A percentile compares a stretch with the other conserved stretches of the same genome.
These are phyloP conservation scores for Saccharomycopsis fodiens DNA, from an alignment of 805 yeast genomes.

Conservation along the genomic window DNA sequence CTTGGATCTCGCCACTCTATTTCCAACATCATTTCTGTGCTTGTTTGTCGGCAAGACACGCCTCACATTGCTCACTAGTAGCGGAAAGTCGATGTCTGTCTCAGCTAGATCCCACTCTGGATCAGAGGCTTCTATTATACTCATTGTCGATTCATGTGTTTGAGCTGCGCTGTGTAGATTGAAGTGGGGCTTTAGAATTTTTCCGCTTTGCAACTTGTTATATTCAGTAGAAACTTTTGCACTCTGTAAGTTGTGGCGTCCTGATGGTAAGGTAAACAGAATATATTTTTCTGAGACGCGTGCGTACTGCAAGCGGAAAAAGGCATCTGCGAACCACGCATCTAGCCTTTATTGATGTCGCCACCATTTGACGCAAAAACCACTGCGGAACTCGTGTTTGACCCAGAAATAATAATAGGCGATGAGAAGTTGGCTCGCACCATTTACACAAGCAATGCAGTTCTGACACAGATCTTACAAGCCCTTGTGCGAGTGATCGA, in stretches of 20 bases:
- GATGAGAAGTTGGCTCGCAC: background rate
- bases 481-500: background rate
- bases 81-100: slow-evolving; percentile 1
- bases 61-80: background rate
- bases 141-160: background rate
- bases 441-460: background rate
- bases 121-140: slow-evolving; percentile 1
- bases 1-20: background rate
- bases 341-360: too few species aligned
- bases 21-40: background rate
- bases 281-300: too few species aligned
- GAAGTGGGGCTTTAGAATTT: too few species aligned
- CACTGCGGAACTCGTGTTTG: background rate
- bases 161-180: too few species aligned
- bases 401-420: background rate
- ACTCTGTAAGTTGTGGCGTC: too few species aligned
- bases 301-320: too few species aligned
- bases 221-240: too few species aligned
- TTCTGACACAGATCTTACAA: background rate
- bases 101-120: slow-evolving; percentile 8
- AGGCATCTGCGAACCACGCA: too few species aligned
- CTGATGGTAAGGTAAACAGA: too few species aligned
- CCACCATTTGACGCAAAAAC: too few species aligned
- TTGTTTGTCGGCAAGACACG: background rate
- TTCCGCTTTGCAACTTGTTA: too few species aligned